Percentiles rank a stretch among this genome's conserved stretches.
These are phyloP conservation scores for Colletotrichum melonis DNA, from an alignment of 2,329 filamentous ascomycete genomes.

Conservation along the genomic window DNA sequence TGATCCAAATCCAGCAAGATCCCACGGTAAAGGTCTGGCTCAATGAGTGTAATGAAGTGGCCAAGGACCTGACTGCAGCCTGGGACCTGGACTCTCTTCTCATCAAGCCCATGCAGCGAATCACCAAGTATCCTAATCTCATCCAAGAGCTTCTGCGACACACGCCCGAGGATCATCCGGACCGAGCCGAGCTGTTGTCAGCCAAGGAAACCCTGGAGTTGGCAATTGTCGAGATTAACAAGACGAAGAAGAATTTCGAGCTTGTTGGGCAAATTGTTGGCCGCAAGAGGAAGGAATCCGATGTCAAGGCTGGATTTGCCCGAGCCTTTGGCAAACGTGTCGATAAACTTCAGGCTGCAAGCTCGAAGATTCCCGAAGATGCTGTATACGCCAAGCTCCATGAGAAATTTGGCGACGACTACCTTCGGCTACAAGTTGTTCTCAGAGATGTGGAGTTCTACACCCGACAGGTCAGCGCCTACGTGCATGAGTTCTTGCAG, in stretches of 20 bases:
- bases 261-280: constrained; percentile 90
- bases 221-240: constrained; percentile 89
- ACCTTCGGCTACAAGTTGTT: constrained; percentile 90
- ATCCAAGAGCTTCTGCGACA: constrained; percentile 82
- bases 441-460: constrained; percentile 95
- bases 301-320: constrained; percentile 84
- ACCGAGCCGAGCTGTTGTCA: constrained; percentile 72
- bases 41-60: constrained; percentile 91
- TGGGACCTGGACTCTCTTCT: constrained; percentile 97
- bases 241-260: constrained; percentile 94
- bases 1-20: constrained; percentile 73
- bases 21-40: constrained; percentile 83
- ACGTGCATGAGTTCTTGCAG: constrained; percentile 83
- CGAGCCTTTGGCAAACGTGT: constrained; percentile 91
- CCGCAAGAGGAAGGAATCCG: constrained; percentile 87
- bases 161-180: constrained; percentile 86
- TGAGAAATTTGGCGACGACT: constrained; percentile 92
- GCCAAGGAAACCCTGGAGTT: constrained; percentile 68
- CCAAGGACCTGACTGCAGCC: constrained; percentile 89
- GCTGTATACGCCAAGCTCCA: constrained; percentile 82
- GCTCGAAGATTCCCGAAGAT: constrained; percentile 76
- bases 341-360: constrained; percentile 81
- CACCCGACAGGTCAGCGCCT: constrained; percentile 81
- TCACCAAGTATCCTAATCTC: constrained; percentile 92
- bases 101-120: constrained; percentile 95